phyloP scores from a whole-genome alignment of 2,329 filamentous ascomycete genomes.

The Aspergillus sclerotialis region DNA sequence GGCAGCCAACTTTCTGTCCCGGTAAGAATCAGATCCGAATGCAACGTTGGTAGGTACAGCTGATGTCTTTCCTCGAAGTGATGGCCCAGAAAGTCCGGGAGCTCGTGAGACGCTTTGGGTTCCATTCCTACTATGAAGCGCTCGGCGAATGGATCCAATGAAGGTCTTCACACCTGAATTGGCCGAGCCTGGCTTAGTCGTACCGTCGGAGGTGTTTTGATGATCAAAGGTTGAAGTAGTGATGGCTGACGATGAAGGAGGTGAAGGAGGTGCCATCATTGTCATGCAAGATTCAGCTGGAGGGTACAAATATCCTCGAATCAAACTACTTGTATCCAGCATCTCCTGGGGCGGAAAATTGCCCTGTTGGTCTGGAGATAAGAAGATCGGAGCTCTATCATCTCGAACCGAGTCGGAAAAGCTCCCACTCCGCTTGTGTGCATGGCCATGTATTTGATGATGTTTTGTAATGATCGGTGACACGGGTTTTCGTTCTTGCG shows the following conservation, averaged over 20 bases:
- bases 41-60: conserved; percentile 39
- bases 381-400: conserved; percentile 48
- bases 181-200: conserved; percentile 19
- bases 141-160: conserved; percentile 77
- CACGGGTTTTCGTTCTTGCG: conserved; percentile 20
- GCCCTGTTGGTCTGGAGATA: conserved; percentile 34
- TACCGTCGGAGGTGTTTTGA: conserved; percentile 22
- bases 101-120: conserved; percentile 25
- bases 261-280: conserved; percentile 48
- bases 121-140: conserved; percentile 57
- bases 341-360: conserved; percentile 50
- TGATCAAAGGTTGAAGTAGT: conserved; percentile 17
- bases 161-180: conserved; percentile 74
- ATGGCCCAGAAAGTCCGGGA: conserved; percentile 24
- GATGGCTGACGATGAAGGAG: conserved; percentile 25
- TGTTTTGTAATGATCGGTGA: conserved; percentile 25
- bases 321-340: conserved; percentile 73
- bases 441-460: conserved; percentile 46
- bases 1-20: conserved; percentile 29
- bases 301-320: conserved; percentile 77
- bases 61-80: conserved; percentile 33
- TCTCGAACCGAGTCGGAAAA: conserved; percentile 79
- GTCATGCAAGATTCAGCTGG: conserved; percentile 78
- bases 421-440: conserved; percentile 79
- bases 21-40: conserved; percentile 38